Evolutionary conservation across 1,284 basidiomycete species (phyloP), one percentile per base, ranked within the genome.

Genomic region (Wallemia mellicola): DNA sequence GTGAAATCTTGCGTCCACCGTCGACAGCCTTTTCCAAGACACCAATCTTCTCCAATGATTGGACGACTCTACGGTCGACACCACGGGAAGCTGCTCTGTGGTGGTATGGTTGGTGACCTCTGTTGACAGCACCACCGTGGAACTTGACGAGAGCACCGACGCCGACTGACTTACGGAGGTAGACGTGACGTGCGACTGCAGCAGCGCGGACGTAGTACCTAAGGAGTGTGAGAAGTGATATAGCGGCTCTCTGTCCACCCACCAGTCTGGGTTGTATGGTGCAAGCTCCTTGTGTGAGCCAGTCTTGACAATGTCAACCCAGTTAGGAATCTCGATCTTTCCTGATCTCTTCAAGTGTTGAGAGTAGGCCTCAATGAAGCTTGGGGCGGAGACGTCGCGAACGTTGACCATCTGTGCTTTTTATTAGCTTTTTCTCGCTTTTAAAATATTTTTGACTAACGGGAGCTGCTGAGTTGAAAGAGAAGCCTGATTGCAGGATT

Each of bases 231-330:
- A 15, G 58, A 56, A 54, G 59, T 17, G 30, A 59, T 3, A 27
- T 60, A 30, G 56, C 54, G 22, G 59, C 61, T 54, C 5, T 59
- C 62, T 17, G 22, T 11, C n/a, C 19, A 48, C 38, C 80, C 82
- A 99, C 92, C 92, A 99, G 74, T 98, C 94, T 59, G 87, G 86
- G 74, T 98, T 89, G 75, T 96, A 96, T 61, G 92, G 92, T 60
- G 91, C 91, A 64, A 92, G 86, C 76, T 99, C 92, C 76, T 96
- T 98, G 79, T 78, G 92, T 64, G 84, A 75, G 70, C 88, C 94
- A 62, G 92, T 99, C 79, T 99, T 99, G 73, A 98, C 92, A 68
- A 95, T 79, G 74, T 99, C 92, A 63, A 89, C 92, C 94, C 94
- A 99, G 73, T 81, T 84, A 67, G 92, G 92, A 65, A 99, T 86